phyloP scores from a whole-genome alignment of 257 asterid genomes.

The Eucommia ulmoides region DNA sequence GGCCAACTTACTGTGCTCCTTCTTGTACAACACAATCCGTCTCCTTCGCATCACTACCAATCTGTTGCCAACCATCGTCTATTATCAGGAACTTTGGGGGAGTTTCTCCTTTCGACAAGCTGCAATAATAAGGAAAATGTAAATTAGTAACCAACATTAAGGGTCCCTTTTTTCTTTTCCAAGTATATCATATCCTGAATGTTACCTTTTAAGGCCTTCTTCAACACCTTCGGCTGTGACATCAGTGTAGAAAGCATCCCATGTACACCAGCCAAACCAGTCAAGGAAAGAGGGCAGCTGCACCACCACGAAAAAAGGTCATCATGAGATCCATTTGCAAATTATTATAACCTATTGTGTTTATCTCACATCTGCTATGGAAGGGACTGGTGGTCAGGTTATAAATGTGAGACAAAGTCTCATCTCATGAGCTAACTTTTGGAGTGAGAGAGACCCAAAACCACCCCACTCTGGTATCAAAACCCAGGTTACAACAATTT shows the following conservation, averaged over 20 bases:
- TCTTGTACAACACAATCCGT: constrained; percentile 69
- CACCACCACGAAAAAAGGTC: constrained; percentile 3
- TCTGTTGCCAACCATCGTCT: constrained; percentile 99
- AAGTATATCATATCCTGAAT: too few relatives aligned
- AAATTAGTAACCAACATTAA: constrained; percentile 7
- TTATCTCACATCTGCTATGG: too few relatives aligned
- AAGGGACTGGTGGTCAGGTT: too few relatives aligned
- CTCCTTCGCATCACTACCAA: constrained; percentile 53
- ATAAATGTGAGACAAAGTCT: too few relatives aligned
- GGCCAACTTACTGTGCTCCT: constrained; percentile 61
- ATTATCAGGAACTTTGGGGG: constrained; percentile 90
- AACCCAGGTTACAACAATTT: too few relatives aligned
- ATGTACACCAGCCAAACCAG: constrained; percentile 99
- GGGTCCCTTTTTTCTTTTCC: too few relatives aligned
- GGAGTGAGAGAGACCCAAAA: too few relatives aligned
- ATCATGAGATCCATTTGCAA: neutral
- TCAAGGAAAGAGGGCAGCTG: constrained; percentile 77
- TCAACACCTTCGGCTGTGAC: constrained; percentile 98
- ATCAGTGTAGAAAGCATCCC: constrained; percentile 99
- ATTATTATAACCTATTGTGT: too few relatives aligned
- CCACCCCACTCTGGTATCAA: too few relatives aligned
- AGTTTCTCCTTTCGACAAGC: constrained; percentile 82
- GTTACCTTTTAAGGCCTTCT: constrained; percentile 72
- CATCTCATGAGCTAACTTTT: too few relatives aligned
- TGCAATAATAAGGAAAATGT: constrained; percentile 14